Conservation (phyloP, 441 rosid species). For the Lepidium campestre region DNA sequence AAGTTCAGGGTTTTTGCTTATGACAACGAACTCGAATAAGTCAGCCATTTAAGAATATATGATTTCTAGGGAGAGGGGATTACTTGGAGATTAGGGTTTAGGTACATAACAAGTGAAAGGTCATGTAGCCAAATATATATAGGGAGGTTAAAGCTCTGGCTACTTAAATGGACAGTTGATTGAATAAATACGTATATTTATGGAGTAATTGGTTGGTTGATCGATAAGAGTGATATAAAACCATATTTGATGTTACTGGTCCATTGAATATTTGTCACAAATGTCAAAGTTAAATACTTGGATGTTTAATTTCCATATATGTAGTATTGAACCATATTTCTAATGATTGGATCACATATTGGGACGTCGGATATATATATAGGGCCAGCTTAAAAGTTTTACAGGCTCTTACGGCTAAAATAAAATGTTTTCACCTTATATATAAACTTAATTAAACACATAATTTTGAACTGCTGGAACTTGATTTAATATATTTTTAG, state of each 20-base stretch:
- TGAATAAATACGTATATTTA: not conserved
- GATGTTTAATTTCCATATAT: too few relatives aligned
- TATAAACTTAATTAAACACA: too few relatives aligned
- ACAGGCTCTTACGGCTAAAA: too few relatives aligned
- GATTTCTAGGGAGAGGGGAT: too few relatives aligned
- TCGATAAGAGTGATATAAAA: slow-evolving; percentile 14
- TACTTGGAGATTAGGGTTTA: slow-evolving; percentile 1
- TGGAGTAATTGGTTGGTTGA: slow-evolving; percentile 6
- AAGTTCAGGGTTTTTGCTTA: slow-evolving; percentile 33
- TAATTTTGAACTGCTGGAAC: too few relatives aligned
- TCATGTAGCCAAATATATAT: not conserved
- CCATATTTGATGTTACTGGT: slow-evolving; percentile 11
- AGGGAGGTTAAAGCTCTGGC: not conserved
- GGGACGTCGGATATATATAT: too few relatives aligned
- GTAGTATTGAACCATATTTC: too few relatives aligned
- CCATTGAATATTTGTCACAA: not conserved
- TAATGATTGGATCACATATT: too few relatives aligned
- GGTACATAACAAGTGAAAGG: not conserved
- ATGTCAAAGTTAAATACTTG: not conserved
- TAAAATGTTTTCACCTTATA: too few relatives aligned
- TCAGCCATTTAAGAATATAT: too few relatives aligned
- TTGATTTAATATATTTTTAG: too few relatives aligned
- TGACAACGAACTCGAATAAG: slow-evolving; percentile 30
- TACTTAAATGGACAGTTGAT: slow-evolving; percentile 1
- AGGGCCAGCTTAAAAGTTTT: too few relatives aligned